Percentiles rank a stretch among this genome's conserved stretches.
phyloP scores from a whole-genome alignment of 2,329 filamentous ascomycete genomes.

The Coniosporium tulheliwenetii region DNA sequence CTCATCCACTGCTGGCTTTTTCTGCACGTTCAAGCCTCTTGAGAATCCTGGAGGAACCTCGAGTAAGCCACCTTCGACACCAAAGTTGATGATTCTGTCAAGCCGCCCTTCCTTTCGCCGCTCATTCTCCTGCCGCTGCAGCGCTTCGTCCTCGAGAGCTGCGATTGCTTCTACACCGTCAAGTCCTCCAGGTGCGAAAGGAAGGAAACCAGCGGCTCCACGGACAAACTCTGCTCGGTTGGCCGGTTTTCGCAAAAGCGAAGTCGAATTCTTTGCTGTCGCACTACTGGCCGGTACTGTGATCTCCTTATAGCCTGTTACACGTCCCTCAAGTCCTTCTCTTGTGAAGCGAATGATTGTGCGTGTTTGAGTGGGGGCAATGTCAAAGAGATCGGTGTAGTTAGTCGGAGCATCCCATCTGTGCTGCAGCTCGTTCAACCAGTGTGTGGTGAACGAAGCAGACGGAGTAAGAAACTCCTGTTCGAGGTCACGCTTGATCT shows the following conservation, averaged over 20 bases:
- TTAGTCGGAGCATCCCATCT: constrained; percentile 72
- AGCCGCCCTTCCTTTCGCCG: constrained; percentile 35
- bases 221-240: constrained; percentile 80
- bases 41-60: constrained; percentile 69
- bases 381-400: constrained; percentile 68
- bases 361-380: constrained; percentile 81
- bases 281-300: constrained; percentile 79
- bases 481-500: constrained; percentile 57
- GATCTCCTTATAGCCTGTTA: constrained; percentile 87
- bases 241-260: constrained; percentile 71
- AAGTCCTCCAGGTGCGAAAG: constrained; percentile 80
- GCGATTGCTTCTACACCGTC: constrained; percentile 77
- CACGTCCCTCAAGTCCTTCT: constrained; percentile 79
- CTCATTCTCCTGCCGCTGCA: constrained; percentile 32
- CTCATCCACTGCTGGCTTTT: constrained; percentile 38
- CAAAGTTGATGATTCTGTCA: constrained; percentile 76
- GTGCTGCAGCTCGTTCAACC: constrained; percentile 82
- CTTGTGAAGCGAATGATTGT: constrained; percentile 89
- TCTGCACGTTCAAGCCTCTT: constrained; percentile 60
- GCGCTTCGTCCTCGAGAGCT: constrained; percentile 62
- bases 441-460: constrained; percentile 61
- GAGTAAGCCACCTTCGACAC: constrained; percentile 60
- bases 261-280: constrained; percentile 91
- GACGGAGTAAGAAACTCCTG: constrained; percentile 65
- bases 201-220: constrained; percentile 84